phyloP scores from a whole-genome alignment of 169 alveolate genomes.

The Plasmodium knowlesi region DNA sequence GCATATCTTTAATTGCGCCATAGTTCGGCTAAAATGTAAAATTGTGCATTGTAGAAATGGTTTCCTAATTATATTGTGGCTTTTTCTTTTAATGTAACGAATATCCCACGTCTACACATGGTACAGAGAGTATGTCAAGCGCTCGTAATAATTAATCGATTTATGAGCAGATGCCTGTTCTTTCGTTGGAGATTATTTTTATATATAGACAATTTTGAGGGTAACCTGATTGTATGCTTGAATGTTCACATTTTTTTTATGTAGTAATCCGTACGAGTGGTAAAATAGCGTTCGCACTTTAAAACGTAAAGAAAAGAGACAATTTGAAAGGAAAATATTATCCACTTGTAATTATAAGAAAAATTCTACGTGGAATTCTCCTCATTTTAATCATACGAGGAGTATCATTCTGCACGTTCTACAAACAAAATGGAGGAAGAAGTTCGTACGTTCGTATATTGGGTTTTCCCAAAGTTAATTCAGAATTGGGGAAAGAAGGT shows the following conservation, averaged over 20 bases:
- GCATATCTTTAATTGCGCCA: not conserved
- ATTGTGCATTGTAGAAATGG: not conserved
- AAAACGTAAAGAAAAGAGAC: not conserved
- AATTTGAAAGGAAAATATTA: not conserved
- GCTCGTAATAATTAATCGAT: not conserved
- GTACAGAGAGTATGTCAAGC: not conserved
- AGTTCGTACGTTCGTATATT: not conserved
- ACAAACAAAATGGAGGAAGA: not conserved
- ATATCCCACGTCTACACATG: not conserved
- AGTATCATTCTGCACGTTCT: not conserved
- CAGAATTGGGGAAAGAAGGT: not conserved
- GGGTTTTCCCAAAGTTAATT: not conserved
- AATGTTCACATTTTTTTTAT: not conserved
- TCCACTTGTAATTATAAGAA: not conserved
- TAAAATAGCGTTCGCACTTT: not conserved
- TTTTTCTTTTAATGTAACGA: not conserved
- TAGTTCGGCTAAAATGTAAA: not conserved
- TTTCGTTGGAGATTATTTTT: not conserved
- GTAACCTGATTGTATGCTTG: not conserved
- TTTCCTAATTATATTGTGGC: not conserved
- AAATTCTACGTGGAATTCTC: not conserved
- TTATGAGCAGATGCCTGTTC: not conserved
- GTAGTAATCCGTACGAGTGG: not conserved
- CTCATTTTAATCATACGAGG: not conserved
- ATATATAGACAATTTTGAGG: not conserved